phyloP scores from a whole-genome alignment of 352 stramenopile genomes.

The Globisporangium splendens region DNA sequence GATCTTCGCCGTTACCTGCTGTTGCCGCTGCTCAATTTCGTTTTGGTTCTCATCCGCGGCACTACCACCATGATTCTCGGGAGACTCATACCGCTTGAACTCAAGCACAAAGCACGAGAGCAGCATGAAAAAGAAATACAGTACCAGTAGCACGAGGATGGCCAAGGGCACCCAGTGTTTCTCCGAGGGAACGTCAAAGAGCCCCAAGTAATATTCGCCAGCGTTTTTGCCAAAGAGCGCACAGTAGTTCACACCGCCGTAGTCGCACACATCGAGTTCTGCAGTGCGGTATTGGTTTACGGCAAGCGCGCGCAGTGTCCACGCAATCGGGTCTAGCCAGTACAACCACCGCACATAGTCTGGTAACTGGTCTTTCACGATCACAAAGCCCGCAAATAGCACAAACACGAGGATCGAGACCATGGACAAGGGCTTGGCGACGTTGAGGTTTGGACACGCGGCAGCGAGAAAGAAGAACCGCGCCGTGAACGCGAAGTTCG shows the following conservation, averaged over 20 bases:
- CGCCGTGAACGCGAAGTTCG: slow-evolving; percentile 40
- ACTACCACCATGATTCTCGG: slow-evolving; percentile 28
- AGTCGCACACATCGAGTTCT: slow-evolving; percentile 32
- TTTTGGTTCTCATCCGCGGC: too few relatives aligned
- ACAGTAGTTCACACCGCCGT: slow-evolving; percentile 42
- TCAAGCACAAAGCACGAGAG: slow-evolving; percentile 47
- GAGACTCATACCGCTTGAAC: slow-evolving; percentile 53
- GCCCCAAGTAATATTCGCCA: slow-evolving; percentile 28
- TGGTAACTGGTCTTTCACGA: slow-evolving; percentile 48
- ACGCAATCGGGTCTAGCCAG: slow-evolving; percentile 66
- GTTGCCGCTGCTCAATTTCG: too few relatives aligned
- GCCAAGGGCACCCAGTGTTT: slow-evolving; percentile 38
- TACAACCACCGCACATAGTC: slow-evolving; percentile 64
- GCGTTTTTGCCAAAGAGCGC: slow-evolving; percentile 17
- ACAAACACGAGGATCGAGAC: slow-evolving; percentile 57
- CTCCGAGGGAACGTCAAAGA: slow-evolving; percentile 43
- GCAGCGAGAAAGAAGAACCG: slow-evolving; percentile 55
- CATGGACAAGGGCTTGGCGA: slow-evolving; percentile 56
- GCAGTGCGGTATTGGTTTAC: slow-evolving; percentile 44
- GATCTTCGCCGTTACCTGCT: not conserved
- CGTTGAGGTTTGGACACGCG: slow-evolving; percentile 31
- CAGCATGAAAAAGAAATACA: slow-evolving; percentile 57
- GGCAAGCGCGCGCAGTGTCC: slow-evolving; percentile 37
- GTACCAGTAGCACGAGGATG: slow-evolving; percentile 37
- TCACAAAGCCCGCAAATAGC: slow-evolving; percentile 61